Percentiles rank a stretch among this genome's conserved stretches.
These are phyloP conservation scores for Pseudogymnoascus sp. DNA, from an alignment of 2,329 filamentous ascomycete species.

Conservation along the genomic window DNA sequence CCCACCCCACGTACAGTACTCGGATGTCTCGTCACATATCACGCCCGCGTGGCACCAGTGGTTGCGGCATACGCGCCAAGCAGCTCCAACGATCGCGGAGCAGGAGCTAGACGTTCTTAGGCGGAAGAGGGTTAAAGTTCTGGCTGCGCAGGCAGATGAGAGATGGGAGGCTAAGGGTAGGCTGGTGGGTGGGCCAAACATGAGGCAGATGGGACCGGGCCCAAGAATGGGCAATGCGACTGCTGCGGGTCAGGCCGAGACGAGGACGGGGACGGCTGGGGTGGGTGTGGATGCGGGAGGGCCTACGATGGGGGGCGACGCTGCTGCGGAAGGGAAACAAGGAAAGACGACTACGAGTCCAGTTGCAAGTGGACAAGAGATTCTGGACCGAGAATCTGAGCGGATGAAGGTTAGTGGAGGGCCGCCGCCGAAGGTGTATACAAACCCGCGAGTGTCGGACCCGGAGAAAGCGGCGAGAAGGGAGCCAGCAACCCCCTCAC, in stretches of 20 bases:
- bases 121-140: slow-evolving; percentile 46
- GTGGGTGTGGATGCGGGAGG: neutral
- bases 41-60: slow-evolving; percentile 63
- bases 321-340: neutral
- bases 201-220: slow-evolving; percentile 27
- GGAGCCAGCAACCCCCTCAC: slow-evolving; percentile 22
- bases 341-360: neutral
- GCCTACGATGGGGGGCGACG: neutral
- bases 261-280: slow-evolving; percentile 1
- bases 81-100: slow-evolving; percentile 52
- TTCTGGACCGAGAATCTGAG: slow-evolving; percentile 1
- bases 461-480: slow-evolving; percentile 18
- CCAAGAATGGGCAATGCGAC: slow-evolving; percentile 20
- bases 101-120: slow-evolving; percentile 49
- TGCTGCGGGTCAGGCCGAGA: slow-evolving; percentile 15
- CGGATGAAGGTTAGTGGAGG: slow-evolving; percentile 4
- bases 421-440: neutral
- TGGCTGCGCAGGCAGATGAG: slow-evolving; percentile 57
- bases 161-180: slow-evolving; percentile 57
- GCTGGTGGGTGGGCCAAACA: slow-evolving; percentile 37
- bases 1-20: slow-evolving; percentile 48
- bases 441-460: slow-evolving; percentile 13
- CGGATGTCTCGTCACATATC: slow-evolving; percentile 45
- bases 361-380: slow-evolving; percentile 1
- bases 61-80: slow-evolving; percentile 53